phyloP scores from a whole-genome alignment of 106 monocot species.

The Phalaenopsis equestris region DNA sequence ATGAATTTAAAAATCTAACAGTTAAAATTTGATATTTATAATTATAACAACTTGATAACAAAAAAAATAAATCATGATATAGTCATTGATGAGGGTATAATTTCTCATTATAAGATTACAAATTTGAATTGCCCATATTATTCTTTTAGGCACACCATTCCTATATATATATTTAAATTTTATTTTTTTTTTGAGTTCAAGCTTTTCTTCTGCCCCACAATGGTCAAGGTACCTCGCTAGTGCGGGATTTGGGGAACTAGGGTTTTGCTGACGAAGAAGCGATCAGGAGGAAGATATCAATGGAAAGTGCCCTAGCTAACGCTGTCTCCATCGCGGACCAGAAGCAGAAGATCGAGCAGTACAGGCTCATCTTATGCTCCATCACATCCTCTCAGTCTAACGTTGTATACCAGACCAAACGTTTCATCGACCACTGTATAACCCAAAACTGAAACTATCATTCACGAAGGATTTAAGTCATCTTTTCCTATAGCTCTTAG shows the following conservation, averaged over 20 bases:
- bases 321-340: slow-evolving; percentile 75
- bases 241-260: background rate
- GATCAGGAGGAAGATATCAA: slow-evolving; percentile 10
- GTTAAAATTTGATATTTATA: no score
- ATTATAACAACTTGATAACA: no score
- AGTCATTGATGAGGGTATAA: no score
- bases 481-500: background rate
- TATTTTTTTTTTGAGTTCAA: no score
- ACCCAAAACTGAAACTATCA: background rate
- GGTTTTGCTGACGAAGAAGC: background rate
- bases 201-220: no score
- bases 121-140: no score
- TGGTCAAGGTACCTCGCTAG: background rate
- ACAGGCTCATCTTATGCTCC: slow-evolving; percentile 79
- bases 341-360: slow-evolving; percentile 93
- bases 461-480: background rate
- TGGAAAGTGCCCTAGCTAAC: slow-evolving; percentile 69
- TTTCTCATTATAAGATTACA: no score
- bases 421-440: slow-evolving; percentile 91
- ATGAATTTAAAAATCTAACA: no score
- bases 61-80: no score
- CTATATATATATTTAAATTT: no score
- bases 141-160: no score
- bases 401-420: slow-evolving; percentile 69
- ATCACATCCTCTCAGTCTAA: slow-evolving; percentile 48